Evolutionary conservation across 2,329 filamentous ascomycete species (phyloP).

Genomic region (Colletotrichum agaves): DNA sequence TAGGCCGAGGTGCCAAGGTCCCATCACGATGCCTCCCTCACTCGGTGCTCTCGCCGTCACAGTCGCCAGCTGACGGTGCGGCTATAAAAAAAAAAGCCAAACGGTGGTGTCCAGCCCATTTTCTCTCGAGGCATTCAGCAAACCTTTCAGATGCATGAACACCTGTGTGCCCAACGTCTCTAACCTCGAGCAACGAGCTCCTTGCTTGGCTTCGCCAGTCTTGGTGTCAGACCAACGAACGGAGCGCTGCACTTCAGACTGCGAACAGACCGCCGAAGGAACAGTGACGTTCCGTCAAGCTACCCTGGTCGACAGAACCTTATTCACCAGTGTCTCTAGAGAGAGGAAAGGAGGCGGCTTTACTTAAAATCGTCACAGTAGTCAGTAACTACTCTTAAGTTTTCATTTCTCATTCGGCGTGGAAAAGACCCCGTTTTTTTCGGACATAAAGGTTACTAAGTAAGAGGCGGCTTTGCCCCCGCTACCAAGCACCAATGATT

Average conservation of each 20-base stretch:
- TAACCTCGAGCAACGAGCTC: slow-evolving; percentile 7
- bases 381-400: too few relatives aligned
- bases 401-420: too few relatives aligned
- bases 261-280: slow-evolving; percentile 29
- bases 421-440: too few relatives aligned
- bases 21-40: neutral
- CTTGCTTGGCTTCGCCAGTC: slow-evolving; percentile 1
- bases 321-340: slow-evolving; percentile 12
- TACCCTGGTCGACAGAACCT: slow-evolving; percentile 32
- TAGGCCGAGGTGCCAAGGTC: neutral
- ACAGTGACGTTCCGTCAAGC: slow-evolving; percentile 31
- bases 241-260: slow-evolving; percentile 26
- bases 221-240: slow-evolving; percentile 23
- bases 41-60: neutral
- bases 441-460: too few relatives aligned
- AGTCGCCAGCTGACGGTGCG: neutral
- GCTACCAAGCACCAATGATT: neutral
- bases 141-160: slow-evolving; percentile 27
- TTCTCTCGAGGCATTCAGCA: neutral
- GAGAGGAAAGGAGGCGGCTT: slow-evolving; percentile 13
- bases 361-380: too few relatives aligned
- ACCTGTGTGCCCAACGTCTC: slow-evolving; percentile 1
- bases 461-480: slow-evolving; percentile 14
- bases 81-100: neutral
- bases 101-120: slow-evolving; percentile 1